Percentiles rank a stretch among this genome's conserved stretches.
phyloP scores from a whole-genome alignment of 768 basidiomycete genomes.

The Russula sp. region DNA sequence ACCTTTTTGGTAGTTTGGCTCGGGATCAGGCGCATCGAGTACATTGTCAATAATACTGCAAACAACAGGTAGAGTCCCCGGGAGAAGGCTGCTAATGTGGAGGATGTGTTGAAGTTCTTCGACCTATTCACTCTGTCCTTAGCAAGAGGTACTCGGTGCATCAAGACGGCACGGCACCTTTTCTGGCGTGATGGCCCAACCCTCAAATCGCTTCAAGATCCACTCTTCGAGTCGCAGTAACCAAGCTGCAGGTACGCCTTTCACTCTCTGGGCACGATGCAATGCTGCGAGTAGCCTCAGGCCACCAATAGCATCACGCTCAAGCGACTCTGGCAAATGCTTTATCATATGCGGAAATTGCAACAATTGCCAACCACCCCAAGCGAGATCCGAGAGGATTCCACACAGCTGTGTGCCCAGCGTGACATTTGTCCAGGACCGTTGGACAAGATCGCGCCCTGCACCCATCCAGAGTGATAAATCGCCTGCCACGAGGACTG shows the following conservation, averaged over 20 bases:
- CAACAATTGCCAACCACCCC: slow-evolving; percentile 73
- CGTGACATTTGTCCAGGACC: slow-evolving; percentile 33
- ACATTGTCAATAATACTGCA: slow-evolving; percentile 38
- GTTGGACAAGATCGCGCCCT: slow-evolving; percentile 51
- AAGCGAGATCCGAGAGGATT: slow-evolving; percentile 53
- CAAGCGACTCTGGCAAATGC: slow-evolving; percentile 40
- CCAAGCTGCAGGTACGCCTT: slow-evolving; percentile 54
- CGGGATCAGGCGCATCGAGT: slow-evolving; percentile 29
- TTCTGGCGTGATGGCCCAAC: slow-evolving; percentile 35
- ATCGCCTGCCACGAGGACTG: slow-evolving; percentile 37
- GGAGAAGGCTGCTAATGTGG: slow-evolving; percentile 45
- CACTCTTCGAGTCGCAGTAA: slow-evolving; percentile 45
- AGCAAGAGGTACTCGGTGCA: background rate
- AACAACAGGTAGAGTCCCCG: slow-evolving; percentile 36
- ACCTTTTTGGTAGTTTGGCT: slow-evolving; percentile 27
- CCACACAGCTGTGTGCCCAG: slow-evolving; percentile 54
- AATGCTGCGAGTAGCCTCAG: slow-evolving; percentile 47
- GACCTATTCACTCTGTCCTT: slow-evolving; percentile 29
- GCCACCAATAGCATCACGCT: slow-evolving; percentile 35
- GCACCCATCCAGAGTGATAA: slow-evolving; percentile 34
- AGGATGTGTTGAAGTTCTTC: slow-evolving; percentile 49
- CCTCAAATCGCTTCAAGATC: slow-evolving; percentile 36
- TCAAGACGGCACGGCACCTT: slow-evolving; percentile 30
- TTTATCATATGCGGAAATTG: slow-evolving; percentile 54
- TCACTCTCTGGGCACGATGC: slow-evolving; percentile 41